Percentiles rank a stretch among this genome's conserved stretches.
Evolutionary conservation across 805 yeast species (phyloP).

Genomic region (Wickerhamiella australiensis): DNA sequence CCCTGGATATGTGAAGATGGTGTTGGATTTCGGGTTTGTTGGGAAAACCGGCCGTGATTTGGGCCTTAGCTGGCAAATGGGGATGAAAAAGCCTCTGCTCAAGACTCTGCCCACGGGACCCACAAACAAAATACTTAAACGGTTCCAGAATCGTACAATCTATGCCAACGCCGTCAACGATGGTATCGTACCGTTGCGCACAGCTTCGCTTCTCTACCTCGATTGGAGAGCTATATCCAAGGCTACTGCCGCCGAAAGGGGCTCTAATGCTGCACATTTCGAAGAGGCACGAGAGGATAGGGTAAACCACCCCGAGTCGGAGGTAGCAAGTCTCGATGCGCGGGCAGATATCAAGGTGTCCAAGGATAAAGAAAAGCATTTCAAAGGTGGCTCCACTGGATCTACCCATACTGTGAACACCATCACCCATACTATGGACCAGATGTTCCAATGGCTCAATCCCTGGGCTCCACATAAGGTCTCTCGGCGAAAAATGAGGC

Average conservation of each 20-base stretch:
- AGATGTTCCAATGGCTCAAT: constrained; percentile 19
- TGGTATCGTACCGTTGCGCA: constrained; percentile 90
- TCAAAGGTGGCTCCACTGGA: constrained; percentile 7
- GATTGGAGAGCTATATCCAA: constrained; percentile 68
- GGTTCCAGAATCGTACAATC: constrained; percentile 58
- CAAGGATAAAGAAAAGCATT: neutral
- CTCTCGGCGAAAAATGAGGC: constrained; percentile 17
- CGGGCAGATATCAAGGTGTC: neutral
- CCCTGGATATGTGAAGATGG: constrained; percentile 73
- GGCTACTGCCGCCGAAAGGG: constrained; percentile 32
- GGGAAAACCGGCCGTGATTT: constrained; percentile 90
- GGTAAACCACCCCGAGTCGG: neutral
- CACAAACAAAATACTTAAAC: constrained; percentile 48
- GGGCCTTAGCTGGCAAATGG: constrained; percentile 42
- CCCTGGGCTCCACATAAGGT: constrained; percentile 27
- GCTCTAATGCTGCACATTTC: constrained; percentile 14
- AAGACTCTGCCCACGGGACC: constrained; percentile 67
- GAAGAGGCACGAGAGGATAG: neutral
- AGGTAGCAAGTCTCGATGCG: neutral
- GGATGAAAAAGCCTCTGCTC: constrained; percentile 47
- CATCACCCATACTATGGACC: constrained; percentile 13
- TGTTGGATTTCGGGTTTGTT: constrained; percentile 75
- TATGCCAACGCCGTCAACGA: constrained; percentile 88
- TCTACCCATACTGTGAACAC: constrained; percentile 7
- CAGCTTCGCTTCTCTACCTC: constrained; percentile 70